These are phyloP conservation scores for Phytophthora parvispora DNA, from an alignment of 352 stramenopile species.

Conservation along the genomic window DNA sequence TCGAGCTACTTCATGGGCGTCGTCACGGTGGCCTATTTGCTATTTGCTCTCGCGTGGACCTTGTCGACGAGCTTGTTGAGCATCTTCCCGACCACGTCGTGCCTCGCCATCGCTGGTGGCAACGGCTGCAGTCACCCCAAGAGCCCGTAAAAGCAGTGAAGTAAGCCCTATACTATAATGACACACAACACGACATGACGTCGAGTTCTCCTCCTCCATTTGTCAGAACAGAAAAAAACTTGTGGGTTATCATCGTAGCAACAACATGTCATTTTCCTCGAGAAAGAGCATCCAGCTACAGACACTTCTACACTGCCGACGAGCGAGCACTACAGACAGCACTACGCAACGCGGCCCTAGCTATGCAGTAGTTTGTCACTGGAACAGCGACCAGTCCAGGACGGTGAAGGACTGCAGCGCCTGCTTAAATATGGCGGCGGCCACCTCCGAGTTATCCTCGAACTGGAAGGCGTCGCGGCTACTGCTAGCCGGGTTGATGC, in stretches of 20 bases:
- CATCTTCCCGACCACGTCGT: constrained; percentile 64
- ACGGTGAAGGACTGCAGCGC: constrained; percentile 74
- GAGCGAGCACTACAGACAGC: neutral
- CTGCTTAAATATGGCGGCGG: constrained; percentile 80
- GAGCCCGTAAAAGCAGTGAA: constrained; percentile 24
- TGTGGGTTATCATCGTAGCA: neutral
- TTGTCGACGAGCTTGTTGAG: constrained; percentile 64
- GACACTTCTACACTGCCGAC: neutral
- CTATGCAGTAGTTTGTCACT: constrained; percentile 22
- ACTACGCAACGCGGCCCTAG: neutral
- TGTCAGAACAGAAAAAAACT: neutral
- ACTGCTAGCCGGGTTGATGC: constrained; percentile 80
- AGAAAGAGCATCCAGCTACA: neutral
- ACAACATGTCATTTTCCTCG: neutral
- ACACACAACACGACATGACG: constrained; percentile 1
- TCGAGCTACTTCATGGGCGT: constrained; percentile 61
- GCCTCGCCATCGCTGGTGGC: constrained; percentile 61
- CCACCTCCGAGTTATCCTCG: constrained; percentile 73
- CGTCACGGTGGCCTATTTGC: constrained; percentile 52
- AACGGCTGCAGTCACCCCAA: constrained; percentile 28
- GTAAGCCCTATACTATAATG: constrained; percentile 27
- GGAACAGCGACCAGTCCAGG: constrained; percentile 77
- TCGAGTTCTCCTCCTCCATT: neutral
- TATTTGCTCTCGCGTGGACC: constrained; percentile 56
- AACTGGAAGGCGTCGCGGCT: constrained; percentile 72